A percentile compares a stretch with the other conserved stretches of the same genome.
Evolutionary conservation across 2,329 filamentous ascomycete genomes (phyloP).

Genomic region (Sclerotinia glacialis): DNA sequence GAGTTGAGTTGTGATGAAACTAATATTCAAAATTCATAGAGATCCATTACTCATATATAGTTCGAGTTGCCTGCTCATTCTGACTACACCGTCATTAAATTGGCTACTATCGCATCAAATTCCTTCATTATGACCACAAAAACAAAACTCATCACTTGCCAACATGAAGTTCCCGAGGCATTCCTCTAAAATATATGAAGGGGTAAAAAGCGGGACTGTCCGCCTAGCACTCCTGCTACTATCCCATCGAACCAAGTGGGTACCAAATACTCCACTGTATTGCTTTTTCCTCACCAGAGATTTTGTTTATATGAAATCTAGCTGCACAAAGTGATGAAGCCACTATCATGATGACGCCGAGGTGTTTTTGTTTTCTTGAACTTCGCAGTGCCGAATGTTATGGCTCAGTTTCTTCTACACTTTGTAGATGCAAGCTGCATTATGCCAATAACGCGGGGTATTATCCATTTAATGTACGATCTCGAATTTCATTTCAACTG

Average conservation of each 20-base stretch:
- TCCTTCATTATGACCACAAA: no score
- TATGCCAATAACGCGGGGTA: not conserved
- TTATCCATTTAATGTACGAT: not conserved
- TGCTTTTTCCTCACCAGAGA: not conserved
- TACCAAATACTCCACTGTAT: not conserved
- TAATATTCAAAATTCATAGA: not conserved
- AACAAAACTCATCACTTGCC: not conserved
- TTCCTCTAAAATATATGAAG: not conserved
- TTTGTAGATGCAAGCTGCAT: not conserved
- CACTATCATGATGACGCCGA: not conserved
- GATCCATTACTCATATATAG: not conserved
- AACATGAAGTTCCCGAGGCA: not conserved
- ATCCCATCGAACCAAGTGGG: not conserved
- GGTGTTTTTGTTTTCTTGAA: not conserved
- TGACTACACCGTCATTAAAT: not conserved
- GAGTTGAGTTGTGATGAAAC: not conserved
- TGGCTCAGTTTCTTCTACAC: not conserved
- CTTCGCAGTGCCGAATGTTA: not conserved
- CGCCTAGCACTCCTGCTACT: not conserved
- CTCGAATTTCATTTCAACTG: not conserved
- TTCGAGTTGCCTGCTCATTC: not conserved
- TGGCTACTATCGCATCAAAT: not conserved
- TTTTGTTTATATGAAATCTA: not conserved
- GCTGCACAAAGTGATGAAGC: not conserved
- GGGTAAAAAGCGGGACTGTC: not conserved